These are phyloP conservation scores for Yueomyces sinensis DNA, from an alignment of 805 yeast genomes.

Conservation along the genomic window DNA sequence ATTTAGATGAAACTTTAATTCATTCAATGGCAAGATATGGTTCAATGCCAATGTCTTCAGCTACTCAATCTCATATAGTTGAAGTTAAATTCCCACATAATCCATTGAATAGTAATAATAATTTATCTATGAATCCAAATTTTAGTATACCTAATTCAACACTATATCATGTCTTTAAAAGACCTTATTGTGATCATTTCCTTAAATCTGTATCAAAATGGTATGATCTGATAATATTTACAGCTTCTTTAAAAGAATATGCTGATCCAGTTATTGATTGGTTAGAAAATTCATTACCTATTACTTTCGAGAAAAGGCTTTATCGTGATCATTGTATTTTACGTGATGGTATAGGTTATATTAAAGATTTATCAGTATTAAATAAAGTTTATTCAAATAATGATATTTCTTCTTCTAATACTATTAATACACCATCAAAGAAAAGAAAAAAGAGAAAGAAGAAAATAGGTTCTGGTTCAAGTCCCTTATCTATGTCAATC, in stretches of 20 bases:
- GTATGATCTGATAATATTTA: constrained; percentile 83
- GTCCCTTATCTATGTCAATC: too few relatives aligned
- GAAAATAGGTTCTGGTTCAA: neutral
- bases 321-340: constrained; percentile 74
- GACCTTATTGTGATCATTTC: constrained; percentile 86
- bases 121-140: too few relatives aligned
- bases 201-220: constrained; percentile 66
- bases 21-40: constrained; percentile 62
- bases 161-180: constrained; percentile 76
- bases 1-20: constrained; percentile 86
- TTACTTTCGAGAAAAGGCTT: constrained; percentile 42
- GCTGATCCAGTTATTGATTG: constrained; percentile 96
- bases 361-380: constrained; percentile 44
- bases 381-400: neutral
- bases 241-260: constrained; percentile 88
- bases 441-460: neutral
- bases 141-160: constrained; percentile 50
- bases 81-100: constrained; percentile 54
- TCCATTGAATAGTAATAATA: constrained; percentile 17
- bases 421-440: neutral
- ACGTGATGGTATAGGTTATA: constrained; percentile 72
- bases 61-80: constrained; percentile 41
- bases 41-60: constrained; percentile 12
- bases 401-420: neutral
- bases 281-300: constrained; percentile 51